Evolutionary conservation across 2,329 filamentous ascomycete species (phyloP).

Genomic region (Colletotrichum destructivum): DNA sequence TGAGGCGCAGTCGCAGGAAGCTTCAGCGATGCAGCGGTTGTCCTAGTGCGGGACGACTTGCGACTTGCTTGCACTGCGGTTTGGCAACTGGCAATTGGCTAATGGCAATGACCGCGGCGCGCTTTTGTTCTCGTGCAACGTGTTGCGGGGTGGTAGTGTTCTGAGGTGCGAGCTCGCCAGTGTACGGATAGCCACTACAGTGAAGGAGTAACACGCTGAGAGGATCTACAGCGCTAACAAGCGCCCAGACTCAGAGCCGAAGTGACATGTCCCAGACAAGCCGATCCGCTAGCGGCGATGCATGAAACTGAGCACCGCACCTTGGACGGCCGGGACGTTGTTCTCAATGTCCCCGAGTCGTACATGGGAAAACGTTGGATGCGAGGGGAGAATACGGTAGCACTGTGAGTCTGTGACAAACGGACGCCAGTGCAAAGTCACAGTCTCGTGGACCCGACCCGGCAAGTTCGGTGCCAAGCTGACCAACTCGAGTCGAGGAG

Average conservation of each 20-base stretch:
- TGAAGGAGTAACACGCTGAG: not conserved
- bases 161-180: not conserved
- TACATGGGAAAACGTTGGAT: not conserved
- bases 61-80: not conserved
- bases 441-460: no score
- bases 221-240: conserved; percentile 22
- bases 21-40: conserved; percentile 36
- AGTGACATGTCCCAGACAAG: conserved; percentile 17
- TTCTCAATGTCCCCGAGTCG: not conserved
- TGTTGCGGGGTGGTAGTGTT: not conserved
- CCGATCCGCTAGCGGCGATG: conserved; percentile 24
- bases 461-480: not conserved
- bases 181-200: not conserved
- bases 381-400: not conserved
- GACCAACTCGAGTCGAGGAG: not conserved
- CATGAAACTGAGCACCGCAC: conserved; percentile 4
- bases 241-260: not conserved
- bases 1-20: conserved; percentile 39
- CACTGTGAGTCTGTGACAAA: not conserved
- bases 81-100: no score
- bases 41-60: conserved; percentile 14
- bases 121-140: not conserved
- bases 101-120: no score
- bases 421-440: not conserved
- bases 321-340: not conserved